Evolutionary conservation across 1,284 basidiomycete species (phyloP).

Genomic region (Pascua sp.): DNA sequence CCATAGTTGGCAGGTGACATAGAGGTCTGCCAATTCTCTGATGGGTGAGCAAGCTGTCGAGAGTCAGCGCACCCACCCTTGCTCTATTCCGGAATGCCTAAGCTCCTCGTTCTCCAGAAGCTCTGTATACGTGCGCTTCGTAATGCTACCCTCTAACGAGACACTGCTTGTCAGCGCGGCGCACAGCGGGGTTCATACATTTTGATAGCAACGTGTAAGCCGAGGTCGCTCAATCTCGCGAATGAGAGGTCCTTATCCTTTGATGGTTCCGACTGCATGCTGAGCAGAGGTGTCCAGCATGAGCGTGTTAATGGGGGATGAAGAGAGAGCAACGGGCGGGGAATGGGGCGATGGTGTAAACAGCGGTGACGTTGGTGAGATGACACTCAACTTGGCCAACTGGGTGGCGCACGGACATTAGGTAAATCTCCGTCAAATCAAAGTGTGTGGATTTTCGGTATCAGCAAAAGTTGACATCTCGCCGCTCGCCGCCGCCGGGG

Average conservation of each 20-base stretch:
- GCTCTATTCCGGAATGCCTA: slow-evolving; percentile 72
- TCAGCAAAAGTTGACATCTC: slow-evolving; percentile 13
- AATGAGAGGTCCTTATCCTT: slow-evolving; percentile 72
- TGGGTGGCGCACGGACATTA: slow-evolving; percentile 3
- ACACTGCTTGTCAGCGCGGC: slow-evolving; percentile 56
- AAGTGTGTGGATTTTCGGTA: no score
- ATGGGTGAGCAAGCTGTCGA: slow-evolving; percentile 7
- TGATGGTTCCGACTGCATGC: slow-evolving; percentile 34
- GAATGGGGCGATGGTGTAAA: not conserved
- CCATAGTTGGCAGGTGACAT: slow-evolving; percentile 83
- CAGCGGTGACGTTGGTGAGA: not conserved
- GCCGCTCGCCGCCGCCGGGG: no score
- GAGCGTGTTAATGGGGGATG: not conserved
- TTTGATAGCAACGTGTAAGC: slow-evolving; percentile 77
- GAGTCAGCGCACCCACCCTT: slow-evolving; percentile 56
- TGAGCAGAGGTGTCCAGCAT: not conserved
- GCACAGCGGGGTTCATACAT: slow-evolving; percentile 58
- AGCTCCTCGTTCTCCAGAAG: slow-evolving; percentile 72
- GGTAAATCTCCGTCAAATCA: slow-evolving; percentile 1
- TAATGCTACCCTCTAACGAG: slow-evolving; percentile 75
- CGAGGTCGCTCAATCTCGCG: slow-evolving; percentile 79
- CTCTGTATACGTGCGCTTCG: slow-evolving; percentile 64
- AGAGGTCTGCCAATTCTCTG: slow-evolving; percentile 81
- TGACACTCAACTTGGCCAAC: not conserved
- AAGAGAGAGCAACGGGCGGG: not conserved